Conservation (phyloP, 2,329 filamentous ascomycete species). For the Gyromitra esculenta region DNA sequence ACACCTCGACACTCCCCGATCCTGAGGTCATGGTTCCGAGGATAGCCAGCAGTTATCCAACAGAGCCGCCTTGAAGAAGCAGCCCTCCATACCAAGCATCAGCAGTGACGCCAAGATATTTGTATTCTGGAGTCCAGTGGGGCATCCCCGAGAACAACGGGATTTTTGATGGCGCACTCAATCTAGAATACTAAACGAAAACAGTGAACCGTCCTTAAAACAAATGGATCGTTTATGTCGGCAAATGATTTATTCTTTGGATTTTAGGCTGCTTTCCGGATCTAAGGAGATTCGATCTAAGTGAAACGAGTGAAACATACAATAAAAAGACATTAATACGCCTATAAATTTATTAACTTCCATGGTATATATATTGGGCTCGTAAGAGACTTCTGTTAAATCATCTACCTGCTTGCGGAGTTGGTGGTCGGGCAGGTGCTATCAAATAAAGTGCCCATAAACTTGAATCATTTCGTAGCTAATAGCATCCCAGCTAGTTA, state of each 20-base stretch:
- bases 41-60: slow-evolving; percentile 34
- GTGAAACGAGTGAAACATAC: background rate
- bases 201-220: background rate
- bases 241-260: background rate
- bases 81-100: slow-evolving; percentile 16
- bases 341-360: background rate
- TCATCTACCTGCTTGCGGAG: background rate
- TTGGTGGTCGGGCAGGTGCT: background rate
- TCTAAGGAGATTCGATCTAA: background rate
- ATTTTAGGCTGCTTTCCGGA: background rate
- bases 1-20: slow-evolving; percentile 13
- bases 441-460: background rate
- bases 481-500: background rate
- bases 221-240: background rate
- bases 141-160: background rate
- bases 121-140: background rate
- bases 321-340: background rate
- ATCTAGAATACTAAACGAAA: background rate
- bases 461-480: background rate
- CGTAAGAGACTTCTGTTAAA: background rate
- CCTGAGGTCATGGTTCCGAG: slow-evolving; percentile 22
- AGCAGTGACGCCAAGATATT: slow-evolving; percentile 17
- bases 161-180: background rate
- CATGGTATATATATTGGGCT: background rate
- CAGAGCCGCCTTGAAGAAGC: slow-evolving; percentile 15